Base-by-base conservation (phyloP, 202 grass and related monocot species). In the Carex arenaria region DNA sequence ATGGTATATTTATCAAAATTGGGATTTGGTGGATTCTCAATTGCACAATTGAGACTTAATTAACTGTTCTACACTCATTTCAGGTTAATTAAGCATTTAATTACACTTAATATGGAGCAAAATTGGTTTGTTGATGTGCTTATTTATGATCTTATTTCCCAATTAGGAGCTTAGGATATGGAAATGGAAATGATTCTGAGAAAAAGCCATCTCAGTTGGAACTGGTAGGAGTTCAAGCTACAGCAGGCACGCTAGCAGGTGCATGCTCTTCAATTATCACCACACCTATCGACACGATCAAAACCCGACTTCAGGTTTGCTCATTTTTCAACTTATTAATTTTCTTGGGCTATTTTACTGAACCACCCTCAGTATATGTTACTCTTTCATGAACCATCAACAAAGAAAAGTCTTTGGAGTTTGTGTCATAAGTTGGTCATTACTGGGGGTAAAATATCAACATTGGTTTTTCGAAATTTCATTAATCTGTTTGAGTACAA, bases 201-300 rank as follows among this genome's bases (percentile, higher is more conserved):
- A 85, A 86, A 72, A 98, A 90, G 72, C 95, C 95, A 70, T 98
- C 91, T 76, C 80, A 92, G 57, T 51, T 94, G 66, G 91, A 98
- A 82, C 80, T 95, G 43, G 83, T 98, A 80, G 88, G 49, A 66
- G 95, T 98, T 83, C 95, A 95, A 85, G 95, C 92, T n/a, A 93
- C 93, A 69, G 91, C 95, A 15, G 95, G 95, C 80, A 95, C 95
- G 55, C 72, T 93, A 49, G 95, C 95, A 73, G 95, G 95, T 81
- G 95, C 95, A 83, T 98, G 95, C 83, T 93, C 95, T n/a, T 98
- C 95, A 3, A 89, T 95, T 75, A 93, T 98, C 72, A 98, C 95
- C 19, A 95, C 95, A 12, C 95, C 95, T 28, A 90, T 98, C 9
- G 95, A 98, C 87, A 98, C 95, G 42, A 93, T 98, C 28, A 98